Evolutionary conservation across 306 rosid genomes (phyloP), one percentile per base, ranked within the genome.

Genomic region (Vigna hirtella): DNA sequence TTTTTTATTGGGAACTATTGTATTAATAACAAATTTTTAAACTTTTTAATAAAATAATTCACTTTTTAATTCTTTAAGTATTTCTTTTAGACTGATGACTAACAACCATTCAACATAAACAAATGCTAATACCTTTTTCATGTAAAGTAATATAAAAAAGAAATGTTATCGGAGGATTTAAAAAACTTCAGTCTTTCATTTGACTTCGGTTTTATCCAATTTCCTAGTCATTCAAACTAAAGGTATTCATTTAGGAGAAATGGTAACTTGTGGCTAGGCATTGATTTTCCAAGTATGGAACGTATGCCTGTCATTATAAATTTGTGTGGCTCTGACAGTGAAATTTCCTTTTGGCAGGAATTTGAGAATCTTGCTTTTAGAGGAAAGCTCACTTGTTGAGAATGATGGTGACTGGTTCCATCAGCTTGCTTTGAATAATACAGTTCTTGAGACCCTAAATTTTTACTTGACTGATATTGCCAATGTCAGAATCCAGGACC

Each of bases 341-440:
- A 22, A 55, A 14, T 20, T 38, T 79, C 40, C 16, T 51, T 72
- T 3, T 80, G 77, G 47, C 91, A 95, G 99, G 91, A 86, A 61
- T 78, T 90, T 95, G 76, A 93, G 80, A 78, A 77, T 85, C 64
- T 85, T 95, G 87, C 85, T 93, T 86, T 69, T 95, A 93, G 99
- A 95, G 82, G 98, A 95, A 84, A 93, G 90, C 84, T 0, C 77
- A 5, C 89, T 95, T 59, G 0, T 0, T 10, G 98, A 95, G 81
- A 83, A 76, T 16, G 94, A 90, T 83, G 98, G 98, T 7, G 80
- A 84, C 10, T 95, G 99, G 99, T 89, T 95, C 36, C 98, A 86
- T 67, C 90, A 88, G 83, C 94, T 95, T 86, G 97, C 99, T 56
- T 5, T 28, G 34, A 91, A 93, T 88, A 95, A 95, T 81, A 85